Base-by-base conservation (phyloP, 1,284 basidiomycete genomes). In the Phylloboletellus chloephorus region DNA sequence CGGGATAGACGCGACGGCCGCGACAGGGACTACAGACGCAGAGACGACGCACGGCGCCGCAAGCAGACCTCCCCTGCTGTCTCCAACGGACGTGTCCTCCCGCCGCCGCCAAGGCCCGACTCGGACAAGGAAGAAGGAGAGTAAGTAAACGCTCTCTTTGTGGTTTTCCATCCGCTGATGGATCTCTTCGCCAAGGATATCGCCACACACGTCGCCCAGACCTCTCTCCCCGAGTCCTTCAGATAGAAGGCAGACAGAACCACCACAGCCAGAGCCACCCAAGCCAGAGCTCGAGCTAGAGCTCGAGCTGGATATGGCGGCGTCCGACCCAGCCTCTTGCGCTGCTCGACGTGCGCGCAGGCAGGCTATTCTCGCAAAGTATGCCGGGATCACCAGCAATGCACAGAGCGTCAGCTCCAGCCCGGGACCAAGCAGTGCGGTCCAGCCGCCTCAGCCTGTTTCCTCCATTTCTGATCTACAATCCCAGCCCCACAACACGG, bases 291-390 rank as follows among this genome's bases (percentile, higher is more conserved):
- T 64, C 2, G 78, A 82, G 42, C 67, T 75, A 50, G 82, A 86
- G 43, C 64, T 84, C 8, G 78, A 82, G 16, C 53, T 80, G 3
- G 65, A 72, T 6, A 74, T 76, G 2, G 76, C 77, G 21, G 71
- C 73, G 8, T 77, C 82, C 15, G 71, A 84, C 2, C 88, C 90
- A 56, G 75, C 82, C 43, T 67, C 82, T 4, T 68, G 92, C 16
- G 88, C 84, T 31, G 85, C 81, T 42, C 76, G 89, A n/a, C 75
- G 85, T 22, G 82, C 83, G 19, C 84, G 79, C 52, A 79, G 91
- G 28, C 81, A 82, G 51, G 90, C 87, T 16, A 92, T 96, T 40
- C 68, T 91, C 46, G 89, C 89, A 42, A 92, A 88, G 64, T 88
- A 92, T 64, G 58, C 69, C 7, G 74, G 76, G 15, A 61, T 69